Evolutionary conservation across 139 green algal species (phyloP), one percentile per base, ranked within the genome.

Genomic region (Pedinophyceae sp.): DNA sequence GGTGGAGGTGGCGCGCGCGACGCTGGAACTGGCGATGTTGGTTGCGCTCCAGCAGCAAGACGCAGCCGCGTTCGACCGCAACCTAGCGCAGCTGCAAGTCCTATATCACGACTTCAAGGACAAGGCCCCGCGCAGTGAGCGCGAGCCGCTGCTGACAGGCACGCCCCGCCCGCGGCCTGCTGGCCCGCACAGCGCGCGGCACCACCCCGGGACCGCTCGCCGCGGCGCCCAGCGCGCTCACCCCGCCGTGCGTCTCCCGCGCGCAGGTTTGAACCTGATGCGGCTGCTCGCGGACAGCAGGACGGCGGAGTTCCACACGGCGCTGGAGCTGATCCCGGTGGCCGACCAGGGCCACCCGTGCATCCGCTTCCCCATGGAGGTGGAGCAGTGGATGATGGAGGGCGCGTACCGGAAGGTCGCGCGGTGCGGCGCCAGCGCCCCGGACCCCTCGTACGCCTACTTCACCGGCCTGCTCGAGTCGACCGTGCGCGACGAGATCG

Each of bases 311-410:
- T 98, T 98, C 57, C 89, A 97, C 72, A 93, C 82, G 1, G 85
- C 94, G 60, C 71, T 97, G 39, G 90, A 97, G 68, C 61, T 92
- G 20, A 73, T 95, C 19, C 53, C 74, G 2, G n/a, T n/a, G n/a
- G n/a, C n/a, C n/a, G n/a, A n/a, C n/a, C n/a, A n/a, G n/a, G n/a
- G n/a, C n/a, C n/a, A n/a, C 25, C 59, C 67, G 47, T 66, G 70
- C 46, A 67, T 95, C 29, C 26, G 61, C 26, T 62, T 85, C 30
- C 76, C 75, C 0, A 67, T 87, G 17, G 70, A 93, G 62, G 63
- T 98, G 53, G 90, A 98, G 74, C 76, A 91, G 65, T 87, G 73
- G 60, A 76, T 97, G 18, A 96, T 96, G 88, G 87, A 96, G 71
- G 90, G 90, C 7, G 76, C 90, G 1, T 97, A 94, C 71, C 84